Conservation (phyloP, 2,329 filamentous ascomycete species). For the Arthrinium phaeospermum region DNA sequence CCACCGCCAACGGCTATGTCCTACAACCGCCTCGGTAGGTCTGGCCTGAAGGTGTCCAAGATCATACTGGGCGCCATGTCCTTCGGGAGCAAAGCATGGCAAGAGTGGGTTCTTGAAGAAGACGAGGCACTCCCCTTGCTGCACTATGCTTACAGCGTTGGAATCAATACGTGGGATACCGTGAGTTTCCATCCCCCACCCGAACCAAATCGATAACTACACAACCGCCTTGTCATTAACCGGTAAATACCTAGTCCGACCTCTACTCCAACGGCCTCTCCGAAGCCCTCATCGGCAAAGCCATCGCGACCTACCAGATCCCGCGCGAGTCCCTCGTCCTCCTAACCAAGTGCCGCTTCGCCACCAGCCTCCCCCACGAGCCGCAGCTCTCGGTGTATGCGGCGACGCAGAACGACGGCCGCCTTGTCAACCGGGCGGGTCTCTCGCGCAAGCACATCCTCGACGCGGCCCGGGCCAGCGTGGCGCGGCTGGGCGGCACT, state of each 20-base stretch:
- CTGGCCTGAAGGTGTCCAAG: slow-evolving; percentile 24
- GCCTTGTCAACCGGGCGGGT: slow-evolving; percentile 52
- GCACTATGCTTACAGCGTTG: slow-evolving; percentile 27
- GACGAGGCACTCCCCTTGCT: slow-evolving; percentile 25
- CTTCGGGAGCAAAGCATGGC: slow-evolving; percentile 19
- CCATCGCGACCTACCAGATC: slow-evolving; percentile 67
- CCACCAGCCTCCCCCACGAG: slow-evolving; percentile 21
- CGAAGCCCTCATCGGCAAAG: slow-evolving; percentile 69
- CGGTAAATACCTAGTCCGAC: slow-evolving; percentile 46
- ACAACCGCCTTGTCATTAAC: not conserved
- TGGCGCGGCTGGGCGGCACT: slow-evolving; percentile 56
- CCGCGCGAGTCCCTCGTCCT: slow-evolving; percentile 69
- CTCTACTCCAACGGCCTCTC: slow-evolving; percentile 66
- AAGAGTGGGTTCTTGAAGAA: slow-evolving; percentile 23
- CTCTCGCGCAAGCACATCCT: slow-evolving; percentile 69
- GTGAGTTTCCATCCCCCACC: not conserved
- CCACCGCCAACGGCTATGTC: not conserved
- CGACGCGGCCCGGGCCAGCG: slow-evolving; percentile 65
- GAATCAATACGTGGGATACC: slow-evolving; percentile 26
- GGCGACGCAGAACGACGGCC: slow-evolving; percentile 44
- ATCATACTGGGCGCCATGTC: slow-evolving; percentile 24
- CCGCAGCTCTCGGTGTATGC: slow-evolving; percentile 20
- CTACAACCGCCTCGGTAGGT: slow-evolving; percentile 21
- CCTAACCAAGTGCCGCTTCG: slow-evolving; percentile 54
- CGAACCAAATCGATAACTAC: no score